Base-by-base conservation (phyloP, 164 flowering plant species). In the Amborella trichopoda region DNA sequence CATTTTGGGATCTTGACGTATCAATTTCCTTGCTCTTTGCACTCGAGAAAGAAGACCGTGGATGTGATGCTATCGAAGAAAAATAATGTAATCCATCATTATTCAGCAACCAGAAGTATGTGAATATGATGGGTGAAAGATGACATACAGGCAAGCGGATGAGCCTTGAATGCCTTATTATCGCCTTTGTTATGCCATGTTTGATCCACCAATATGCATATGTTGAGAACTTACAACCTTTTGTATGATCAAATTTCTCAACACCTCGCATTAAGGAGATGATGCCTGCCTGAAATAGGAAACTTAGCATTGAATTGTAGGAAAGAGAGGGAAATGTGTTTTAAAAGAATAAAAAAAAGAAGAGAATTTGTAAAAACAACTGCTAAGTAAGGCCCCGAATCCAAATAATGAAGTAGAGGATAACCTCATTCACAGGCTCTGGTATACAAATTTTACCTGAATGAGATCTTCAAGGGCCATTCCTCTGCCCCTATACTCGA, bases 191-290 rank as follows among this genome's bases (percentile, higher is more conserved):
- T 10, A 38, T 16, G 17, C 20, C 21, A 38, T 38, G 21, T 22
- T n/a, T 38, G 17, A 38, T 38, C 41, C 41, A 38, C 41, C 21
- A 38, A 38, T 38, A 38, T 38, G 41, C 16, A n/a, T 38, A 38
- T 16, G 41, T 38, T 38, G 41, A 38, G 11, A 38, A n/a, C 1
- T 10, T 10, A n/a, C 20, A 38, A 16, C 41, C 41, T 38, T 22
- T 18, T 38, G 41, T 16, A 38, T 5, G 41, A 16, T 38, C 41
- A 38, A 38, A 38, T 38, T 16, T 38, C 11, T 38, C 20, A 16
- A 38, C 20, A 9, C 41, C 41, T 0, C 16, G 41, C 41, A 38
- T 8, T 22, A 38, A 22, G 3, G 41, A 38, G 6, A 38, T 10
- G n/a, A 38, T 22, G 20, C 41, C 41, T 16, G 41, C 41, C 41